Evolutionary conservation across 2,329 filamentous ascomycete genomes (phyloP).

Genomic region (Trichophyton rubrum): DNA sequence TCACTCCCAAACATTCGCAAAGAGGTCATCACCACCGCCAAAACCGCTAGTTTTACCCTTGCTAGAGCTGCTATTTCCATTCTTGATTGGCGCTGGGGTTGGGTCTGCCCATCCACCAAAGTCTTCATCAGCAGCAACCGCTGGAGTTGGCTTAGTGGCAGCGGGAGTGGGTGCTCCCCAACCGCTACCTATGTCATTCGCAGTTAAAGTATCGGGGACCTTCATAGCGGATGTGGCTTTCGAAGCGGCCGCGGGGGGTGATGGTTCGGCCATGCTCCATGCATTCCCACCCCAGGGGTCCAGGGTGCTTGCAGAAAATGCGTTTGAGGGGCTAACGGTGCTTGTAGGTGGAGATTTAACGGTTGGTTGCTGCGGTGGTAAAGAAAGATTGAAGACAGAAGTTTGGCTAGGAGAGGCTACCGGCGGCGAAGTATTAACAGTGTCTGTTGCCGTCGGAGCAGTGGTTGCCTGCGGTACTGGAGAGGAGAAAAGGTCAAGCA

Average conservation of each 20-base stretch:
- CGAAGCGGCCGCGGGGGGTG: constrained; percentile 34
- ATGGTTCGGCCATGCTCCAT: constrained; percentile 57
- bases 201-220: constrained; percentile 36
- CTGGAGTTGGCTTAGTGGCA: constrained; percentile 38
- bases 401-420: constrained; percentile 31
- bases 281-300: constrained; percentile 83
- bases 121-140: constrained; percentile 79
- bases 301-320: constrained; percentile 29
- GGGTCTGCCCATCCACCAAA: constrained; percentile 90
- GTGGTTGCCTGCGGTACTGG: constrained; percentile 31
- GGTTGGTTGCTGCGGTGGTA: constrained; percentile 24
- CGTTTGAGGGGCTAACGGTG: constrained; percentile 31
- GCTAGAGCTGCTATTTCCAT: constrained; percentile 18
- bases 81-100: constrained; percentile 41
- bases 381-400: constrained; percentile 75
- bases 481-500: constrained; percentile 60
- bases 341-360: constrained; percentile 20
- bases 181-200: constrained; percentile 54
- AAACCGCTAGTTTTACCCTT: constrained; percentile 50
- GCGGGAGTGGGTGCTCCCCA: constrained; percentile 39
- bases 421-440: constrained; percentile 32
- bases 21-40: constrained; percentile 64
- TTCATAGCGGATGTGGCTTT: constrained; percentile 29
- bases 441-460: constrained; percentile 21
- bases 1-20: constrained; percentile 81